A percentile compares a stretch with the other conserved stretches of the same genome.
phyloP scores from a whole-genome alignment of 139 green algal species.

The Chlamydomonas eustigma region DNA sequence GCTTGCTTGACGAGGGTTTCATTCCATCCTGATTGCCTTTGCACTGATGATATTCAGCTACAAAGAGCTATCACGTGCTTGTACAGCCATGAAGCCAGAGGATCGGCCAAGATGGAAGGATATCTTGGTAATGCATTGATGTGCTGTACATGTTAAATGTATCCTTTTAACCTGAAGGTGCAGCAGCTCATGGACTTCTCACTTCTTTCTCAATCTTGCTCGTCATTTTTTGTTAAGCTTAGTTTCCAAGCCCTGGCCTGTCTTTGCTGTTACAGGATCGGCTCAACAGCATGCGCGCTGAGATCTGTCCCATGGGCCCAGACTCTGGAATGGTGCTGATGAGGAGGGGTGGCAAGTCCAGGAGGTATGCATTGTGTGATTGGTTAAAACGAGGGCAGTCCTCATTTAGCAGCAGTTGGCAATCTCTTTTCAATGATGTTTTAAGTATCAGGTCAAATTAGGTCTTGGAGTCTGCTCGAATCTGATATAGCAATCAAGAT shows the following conservation, averaged over 20 bases:
- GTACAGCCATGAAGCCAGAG: not conserved
- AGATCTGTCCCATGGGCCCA: not conserved
- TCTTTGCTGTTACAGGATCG: not conserved
- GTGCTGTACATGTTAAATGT: not conserved
- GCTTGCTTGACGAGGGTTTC: no score
- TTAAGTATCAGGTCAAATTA: not conserved
- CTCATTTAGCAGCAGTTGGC: not conserved
- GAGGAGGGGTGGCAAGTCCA: not conserved
- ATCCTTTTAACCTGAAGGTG: not conserved
- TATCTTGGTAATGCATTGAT: not conserved
- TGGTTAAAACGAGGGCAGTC: not conserved
- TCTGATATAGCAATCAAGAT: no score
- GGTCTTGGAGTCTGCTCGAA: no score
- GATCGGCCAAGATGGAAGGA: not conserved
- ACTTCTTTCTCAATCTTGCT: not conserved
- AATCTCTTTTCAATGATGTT: no score
- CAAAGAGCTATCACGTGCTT: not conserved
- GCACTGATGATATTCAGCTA: not conserved
- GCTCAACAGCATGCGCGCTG: not conserved
- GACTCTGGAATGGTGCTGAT: not conserved
- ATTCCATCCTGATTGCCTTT: not conserved
- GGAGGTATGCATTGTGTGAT: not conserved
- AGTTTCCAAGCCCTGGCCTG: not conserved
- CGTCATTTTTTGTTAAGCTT: not conserved
- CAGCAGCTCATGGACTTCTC: not conserved